Base-by-base conservation (phyloP, 1,284 basidiomycete genomes). In the Naganishia sp. region DNA sequence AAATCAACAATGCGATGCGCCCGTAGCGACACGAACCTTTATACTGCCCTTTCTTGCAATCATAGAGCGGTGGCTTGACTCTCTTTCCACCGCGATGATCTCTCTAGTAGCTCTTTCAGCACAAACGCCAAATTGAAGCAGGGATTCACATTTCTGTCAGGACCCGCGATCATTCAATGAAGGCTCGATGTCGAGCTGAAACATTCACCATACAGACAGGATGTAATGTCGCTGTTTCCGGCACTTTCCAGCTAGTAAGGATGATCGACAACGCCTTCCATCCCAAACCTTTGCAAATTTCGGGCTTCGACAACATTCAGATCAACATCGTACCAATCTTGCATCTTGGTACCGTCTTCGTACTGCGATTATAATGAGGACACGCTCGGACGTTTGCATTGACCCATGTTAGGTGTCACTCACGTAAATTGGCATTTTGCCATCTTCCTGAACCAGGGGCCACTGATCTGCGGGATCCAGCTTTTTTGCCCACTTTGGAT, bases 301-400 rank as follows among this genome's bases (percentile, higher is more conserved):
- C 64, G 44, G 23, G 59, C 68, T 25, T 69, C 68, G 13, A 69
- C 64, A 16, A 42, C 55, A 23, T 69, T 59, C 15, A 69, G 48
- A 42, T 69, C 55, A 25, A 65, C 59, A 46, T 69, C 68, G 28
- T 63, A 69, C 68, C 68, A 69, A 49, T 69, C 68, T 44, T 69
- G 64, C 46, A 66, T 54, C 15, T 53, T 53, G 4, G 50, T 52
- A 3, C 68, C 68, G 25, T 69, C 52, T 28, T 69, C 64, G 53
- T 66, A 55, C 67, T 68, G 43, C 36, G 18, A 33, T 21, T 39
- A 6, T 53, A 18, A 13, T 5, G n/a, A 13, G n/a, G 15, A 16
- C 31, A 1, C 31, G 11, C 18, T 44, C 49, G n/a, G 36, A 6
- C 13, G n/a, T 4, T 39, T 3, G 23, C 33, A 50, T 10, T 4